Evolutionary conservation across 2,329 filamentous ascomycete species (phyloP).

Genomic region (Harringtonia lauricola): DNA sequence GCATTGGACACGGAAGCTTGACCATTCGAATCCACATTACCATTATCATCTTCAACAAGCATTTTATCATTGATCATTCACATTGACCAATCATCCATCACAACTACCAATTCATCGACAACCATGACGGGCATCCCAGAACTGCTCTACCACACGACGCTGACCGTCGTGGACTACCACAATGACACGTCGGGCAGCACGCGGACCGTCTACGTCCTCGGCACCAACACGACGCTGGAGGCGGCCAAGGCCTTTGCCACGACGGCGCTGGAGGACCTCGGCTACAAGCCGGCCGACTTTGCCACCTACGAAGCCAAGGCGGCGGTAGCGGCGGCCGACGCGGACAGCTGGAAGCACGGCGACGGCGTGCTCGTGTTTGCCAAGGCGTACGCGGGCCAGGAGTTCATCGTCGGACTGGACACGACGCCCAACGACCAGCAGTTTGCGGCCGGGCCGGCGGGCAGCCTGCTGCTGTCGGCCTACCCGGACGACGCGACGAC

Average conservation of each 20-base stretch:
- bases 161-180: conserved; percentile 24
- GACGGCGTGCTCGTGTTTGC: conserved; percentile 27
- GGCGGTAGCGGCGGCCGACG: not conserved
- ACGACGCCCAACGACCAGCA: conserved; percentile 25
- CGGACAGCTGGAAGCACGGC: conserved; percentile 22
- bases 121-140: conserved; percentile 14
- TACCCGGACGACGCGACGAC: not conserved
- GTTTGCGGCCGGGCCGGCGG: conserved; percentile 14
- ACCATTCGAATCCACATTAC: no score
- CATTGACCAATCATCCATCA: no score
- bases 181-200: conserved; percentile 17
- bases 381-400: conserved; percentile 22
- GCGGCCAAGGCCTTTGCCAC: conserved; percentile 25
- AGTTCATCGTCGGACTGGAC: conserved; percentile 25
- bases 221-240: conserved; percentile 23
- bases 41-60: no score
- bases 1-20: no score
- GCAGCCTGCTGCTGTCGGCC: conserved; percentile 13
- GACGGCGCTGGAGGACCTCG: conserved; percentile 19
- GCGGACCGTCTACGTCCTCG: conserved; percentile 23
- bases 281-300: conserved; percentile 27
- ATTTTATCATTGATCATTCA: no score
- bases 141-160: conserved; percentile 24
- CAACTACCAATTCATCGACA: no score
- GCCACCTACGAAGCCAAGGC: conserved; percentile 17